Evolutionary conservation across 495 filamentous ascomycete species (phyloP), one percentile per base, ranked within the genome.

Genomic region (Chaetomium cochliodes): DNA sequence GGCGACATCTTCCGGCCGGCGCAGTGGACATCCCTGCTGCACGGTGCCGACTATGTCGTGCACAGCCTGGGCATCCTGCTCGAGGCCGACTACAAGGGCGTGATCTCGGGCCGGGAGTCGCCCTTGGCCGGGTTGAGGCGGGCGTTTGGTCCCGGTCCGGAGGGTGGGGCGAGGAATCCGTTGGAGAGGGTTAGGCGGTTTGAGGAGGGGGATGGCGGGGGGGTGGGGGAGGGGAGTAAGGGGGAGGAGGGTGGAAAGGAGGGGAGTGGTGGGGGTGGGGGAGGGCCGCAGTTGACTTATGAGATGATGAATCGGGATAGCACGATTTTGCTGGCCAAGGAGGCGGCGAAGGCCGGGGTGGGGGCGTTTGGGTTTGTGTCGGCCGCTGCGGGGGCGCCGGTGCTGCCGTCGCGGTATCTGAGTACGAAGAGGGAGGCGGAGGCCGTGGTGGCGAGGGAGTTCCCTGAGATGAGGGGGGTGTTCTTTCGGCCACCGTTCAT

Each of bases 11-110:
- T 98, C 58, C 83, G 88, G 41, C 94, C 94, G 2, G 77, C 84
- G 0, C 87, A 87, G 52, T 98, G 96, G 78, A 84, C 84, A 25
- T 75, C 86, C 2, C 82, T 90, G 33, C 82, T 98, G 60, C 80
- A 82, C 55, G 85, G 81, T 39, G 90, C 93, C 51, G 87, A 90
- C 72, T 91, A 87, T 37, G 92, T 98, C 16, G 88, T 98, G 23
- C 94, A 98, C 78, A 89, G 81, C 65, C 90, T 96, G 87, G 94
- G 94, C 8, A 98, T 98, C 59, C 81, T 98, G n/a, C 83, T 98
- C 15, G 94, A 98, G 78, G 93, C 93, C 9, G 94, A 98, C 77
- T 98, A 98, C 82, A 98, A 98, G 78, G 90, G 89, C 64, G 91
- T 97, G 5, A 73, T 98, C 46, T 86, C 84, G 58, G 96, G 94